These are phyloP conservation scores for Sarocladiaceae sp. DNA, from an alignment of 2,329 filamentous ascomycete species.

Conservation along the genomic window DNA sequence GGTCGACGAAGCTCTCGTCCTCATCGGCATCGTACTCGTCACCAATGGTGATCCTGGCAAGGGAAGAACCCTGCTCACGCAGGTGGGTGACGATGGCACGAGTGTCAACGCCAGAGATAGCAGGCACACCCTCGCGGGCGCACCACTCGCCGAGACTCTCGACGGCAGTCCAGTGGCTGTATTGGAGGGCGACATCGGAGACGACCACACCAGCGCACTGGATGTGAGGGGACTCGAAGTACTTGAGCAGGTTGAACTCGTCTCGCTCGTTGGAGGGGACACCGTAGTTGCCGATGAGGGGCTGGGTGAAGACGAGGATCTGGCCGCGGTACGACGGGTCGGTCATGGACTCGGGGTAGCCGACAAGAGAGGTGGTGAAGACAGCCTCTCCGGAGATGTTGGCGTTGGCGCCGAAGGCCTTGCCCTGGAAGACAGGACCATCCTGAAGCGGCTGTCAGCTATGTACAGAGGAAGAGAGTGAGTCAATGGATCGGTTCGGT, in stretches of 20 bases:
- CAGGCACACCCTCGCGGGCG: constrained; percentile 88
- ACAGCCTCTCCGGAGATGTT: constrained; percentile 98
- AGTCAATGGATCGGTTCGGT: neutral
- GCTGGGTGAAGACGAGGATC: constrained; percentile 97
- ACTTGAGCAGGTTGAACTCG: constrained; percentile 84
- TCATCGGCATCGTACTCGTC: constrained; percentile 98
- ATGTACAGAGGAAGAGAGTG: constrained; percentile 8
- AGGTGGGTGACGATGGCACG: constrained; percentile 93
- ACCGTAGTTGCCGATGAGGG: constrained; percentile 96
- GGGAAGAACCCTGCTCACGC: constrained; percentile 92
- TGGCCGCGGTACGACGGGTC: constrained; percentile 87
- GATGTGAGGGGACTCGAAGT: constrained; percentile 97
- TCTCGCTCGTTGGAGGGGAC: constrained; percentile 84
- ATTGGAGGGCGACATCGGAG: constrained; percentile 84
- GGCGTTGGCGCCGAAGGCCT: constrained; percentile 90
- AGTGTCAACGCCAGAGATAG: constrained; percentile 94
- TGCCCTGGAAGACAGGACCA: constrained; percentile 92
- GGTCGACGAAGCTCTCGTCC: constrained; percentile 92
- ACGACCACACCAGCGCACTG: constrained; percentile 95
- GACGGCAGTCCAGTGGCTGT: constrained; percentile 98
- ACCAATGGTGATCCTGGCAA: constrained; percentile 88
- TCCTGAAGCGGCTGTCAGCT: constrained; percentile 45
- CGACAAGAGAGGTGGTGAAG: constrained; percentile 96
- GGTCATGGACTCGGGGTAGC: constrained; percentile 93
- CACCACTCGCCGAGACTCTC: constrained; percentile 93